Evolutionary conservation across 1,284 basidiomycete species (phyloP).

Genomic region (Takashimella tepidaria): DNA sequence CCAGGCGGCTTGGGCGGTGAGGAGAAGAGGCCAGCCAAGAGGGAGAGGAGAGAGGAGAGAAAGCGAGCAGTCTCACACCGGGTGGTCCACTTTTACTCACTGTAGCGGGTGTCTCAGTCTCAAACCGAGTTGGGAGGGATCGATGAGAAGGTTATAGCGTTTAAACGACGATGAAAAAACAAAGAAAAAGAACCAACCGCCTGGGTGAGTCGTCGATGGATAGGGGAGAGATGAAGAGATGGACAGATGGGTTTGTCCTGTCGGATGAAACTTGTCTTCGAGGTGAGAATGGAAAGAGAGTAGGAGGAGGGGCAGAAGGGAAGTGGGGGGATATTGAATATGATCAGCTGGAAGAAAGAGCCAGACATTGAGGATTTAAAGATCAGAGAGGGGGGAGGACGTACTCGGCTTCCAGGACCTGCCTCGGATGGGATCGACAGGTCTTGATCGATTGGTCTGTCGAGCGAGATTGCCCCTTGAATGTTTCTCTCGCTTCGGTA

Average conservation of each 20-base stretch:
- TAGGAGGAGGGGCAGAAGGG: not conserved
- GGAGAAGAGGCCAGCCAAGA: no score
- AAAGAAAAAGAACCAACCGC: no score
- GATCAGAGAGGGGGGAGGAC: no score
- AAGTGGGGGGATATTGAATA: not conserved
- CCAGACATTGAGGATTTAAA: not conserved
- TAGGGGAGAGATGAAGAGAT: not conserved
- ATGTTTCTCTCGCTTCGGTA: not conserved
- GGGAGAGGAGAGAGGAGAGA: no score
- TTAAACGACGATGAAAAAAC: no score
- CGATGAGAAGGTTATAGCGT: not conserved
- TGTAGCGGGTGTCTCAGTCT: not conserved
- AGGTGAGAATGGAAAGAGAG: not conserved
- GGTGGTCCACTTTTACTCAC: not conserved
- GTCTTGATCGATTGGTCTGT: no score
- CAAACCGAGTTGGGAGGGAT: not conserved
- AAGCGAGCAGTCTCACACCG: not conserved
- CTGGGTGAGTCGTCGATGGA: no score
- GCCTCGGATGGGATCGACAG: not conserved
- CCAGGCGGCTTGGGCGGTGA: no score
- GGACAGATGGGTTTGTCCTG: not conserved
- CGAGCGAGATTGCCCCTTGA: not conserved
- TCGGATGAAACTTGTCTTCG: not conserved
- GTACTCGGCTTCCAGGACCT: not conserved
- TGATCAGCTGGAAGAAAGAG: not conserved